phyloP scores from a whole-genome alignment of 2,329 filamentous ascomycete genomes.

The Cladobotryum protrusum region DNA sequence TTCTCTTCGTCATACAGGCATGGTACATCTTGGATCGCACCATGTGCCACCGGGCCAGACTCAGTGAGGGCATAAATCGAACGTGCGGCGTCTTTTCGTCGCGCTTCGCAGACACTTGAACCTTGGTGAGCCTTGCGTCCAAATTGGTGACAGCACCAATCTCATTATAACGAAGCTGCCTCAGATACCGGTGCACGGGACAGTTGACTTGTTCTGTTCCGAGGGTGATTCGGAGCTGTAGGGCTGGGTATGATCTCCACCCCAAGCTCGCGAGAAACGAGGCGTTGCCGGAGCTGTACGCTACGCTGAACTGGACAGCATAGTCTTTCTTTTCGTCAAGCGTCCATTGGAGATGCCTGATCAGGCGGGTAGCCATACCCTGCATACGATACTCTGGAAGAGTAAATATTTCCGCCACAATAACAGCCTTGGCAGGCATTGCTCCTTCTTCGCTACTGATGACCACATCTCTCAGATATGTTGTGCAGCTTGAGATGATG shows the following conservation, averaged over 20 bases:
- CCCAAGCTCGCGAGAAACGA: conserved; percentile 29
- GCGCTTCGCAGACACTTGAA: conserved; percentile 16
- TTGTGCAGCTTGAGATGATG: conserved; percentile 30
- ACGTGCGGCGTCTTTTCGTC: conserved; percentile 25
- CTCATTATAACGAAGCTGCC: too few species aligned
- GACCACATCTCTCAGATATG: conserved; percentile 20
- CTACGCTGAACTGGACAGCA: conserved; percentile 27
- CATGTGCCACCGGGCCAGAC: conserved; percentile 28
- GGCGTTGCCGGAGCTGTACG: conserved; percentile 30
- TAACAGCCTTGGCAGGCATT: conserved; percentile 22
- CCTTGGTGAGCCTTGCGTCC: conserved; percentile 19
- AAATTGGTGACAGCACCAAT: not conserved
- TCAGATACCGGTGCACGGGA: too few species aligned
- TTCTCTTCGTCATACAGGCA: not conserved
- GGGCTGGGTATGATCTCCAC: conserved; percentile 27
- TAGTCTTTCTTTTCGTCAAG: conserved; percentile 21
- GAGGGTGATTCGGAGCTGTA: conserved; percentile 27
- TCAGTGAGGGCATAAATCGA: conserved; percentile 26
- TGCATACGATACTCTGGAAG: conserved; percentile 25
- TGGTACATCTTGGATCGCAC: conserved; percentile 22
- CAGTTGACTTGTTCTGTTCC: not conserved
- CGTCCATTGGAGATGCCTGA: conserved; percentile 25
- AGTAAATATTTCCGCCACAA: conserved; percentile 32
- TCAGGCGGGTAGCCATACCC: conserved; percentile 31
- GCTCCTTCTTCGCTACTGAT: conserved; percentile 15